phyloP scores from a whole-genome alignment of 202 grass and related monocot genomes.

The Dendrocalamus latiflorus region DNA sequence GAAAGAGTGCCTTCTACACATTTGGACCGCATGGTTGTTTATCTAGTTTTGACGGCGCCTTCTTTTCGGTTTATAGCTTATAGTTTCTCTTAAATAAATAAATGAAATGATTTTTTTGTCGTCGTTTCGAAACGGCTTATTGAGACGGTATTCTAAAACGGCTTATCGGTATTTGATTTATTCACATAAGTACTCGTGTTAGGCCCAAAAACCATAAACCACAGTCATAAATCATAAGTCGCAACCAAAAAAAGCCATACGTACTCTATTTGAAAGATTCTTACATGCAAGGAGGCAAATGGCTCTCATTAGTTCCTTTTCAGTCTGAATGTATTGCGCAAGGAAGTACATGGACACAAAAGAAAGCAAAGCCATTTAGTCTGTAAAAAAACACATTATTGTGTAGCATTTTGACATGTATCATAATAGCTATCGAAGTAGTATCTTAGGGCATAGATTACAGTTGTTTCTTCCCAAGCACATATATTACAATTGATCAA shows the following conservation, averaged over 20 bases:
- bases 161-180: no score
- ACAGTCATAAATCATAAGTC: no score
- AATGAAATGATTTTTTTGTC: no score
- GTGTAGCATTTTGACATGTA: constrained; percentile 52
- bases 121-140: no score
- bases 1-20: constrained; percentile 54
- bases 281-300: constrained; percentile 29
- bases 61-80: no score
- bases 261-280: constrained; percentile 39
- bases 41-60: constrained; percentile 36
- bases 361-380: constrained; percentile 2
- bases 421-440: constrained; percentile 40
- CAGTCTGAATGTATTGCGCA: constrained; percentile 31
- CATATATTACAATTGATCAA: constrained; percentile 24
- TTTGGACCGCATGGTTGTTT: constrained; percentile 6
- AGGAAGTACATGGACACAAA: constrained; percentile 39
- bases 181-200: no score
- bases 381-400: constrained; percentile 18
- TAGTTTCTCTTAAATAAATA: no score
- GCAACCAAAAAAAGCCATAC: constrained; percentile 55
- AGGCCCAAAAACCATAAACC: no score
- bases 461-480: not conserved
- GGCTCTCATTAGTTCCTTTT: not conserved
- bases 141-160: no score
- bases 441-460: not conserved